Evolutionary conservation across 495 filamentous ascomycete species (phyloP).

Genomic region (Sporormia fimetaria): DNA sequence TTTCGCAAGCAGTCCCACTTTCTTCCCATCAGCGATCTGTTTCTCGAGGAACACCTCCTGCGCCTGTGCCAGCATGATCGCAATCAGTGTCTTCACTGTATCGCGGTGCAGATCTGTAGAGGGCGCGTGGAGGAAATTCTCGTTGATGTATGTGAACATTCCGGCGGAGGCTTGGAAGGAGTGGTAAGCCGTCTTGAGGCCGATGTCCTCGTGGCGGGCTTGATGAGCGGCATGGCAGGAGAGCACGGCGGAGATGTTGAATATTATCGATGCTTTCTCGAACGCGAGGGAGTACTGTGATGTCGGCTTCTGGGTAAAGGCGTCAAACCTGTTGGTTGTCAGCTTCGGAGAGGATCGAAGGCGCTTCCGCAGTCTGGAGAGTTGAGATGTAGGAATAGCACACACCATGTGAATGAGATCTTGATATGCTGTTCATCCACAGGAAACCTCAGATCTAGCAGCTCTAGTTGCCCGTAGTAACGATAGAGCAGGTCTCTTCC

Average conservation of each 20-base stretch:
- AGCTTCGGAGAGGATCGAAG: constrained; percentile 2
- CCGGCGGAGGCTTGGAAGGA: constrained; percentile 96
- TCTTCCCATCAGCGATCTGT: constrained; percentile 85
- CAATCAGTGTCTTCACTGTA: constrained; percentile 88
- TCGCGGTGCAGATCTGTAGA: constrained; percentile 89
- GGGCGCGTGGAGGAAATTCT: constrained; percentile 95
- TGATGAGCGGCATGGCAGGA: constrained; percentile 94
- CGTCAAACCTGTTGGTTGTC: constrained; percentile 65
- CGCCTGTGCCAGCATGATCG: constrained; percentile 84
- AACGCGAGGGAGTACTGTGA: constrained; percentile 93
- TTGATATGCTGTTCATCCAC: constrained; percentile 98
- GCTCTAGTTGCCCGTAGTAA: constrained; percentile 94
- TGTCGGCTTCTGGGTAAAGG: constrained; percentile 93
- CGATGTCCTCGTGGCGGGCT: constrained; percentile 78
- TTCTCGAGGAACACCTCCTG: constrained; percentile 98
- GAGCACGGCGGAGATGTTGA: constrained; percentile 96
- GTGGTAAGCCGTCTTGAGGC: constrained; percentile 92
- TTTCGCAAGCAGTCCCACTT: constrained; percentile 84
- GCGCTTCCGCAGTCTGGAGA: neutral
- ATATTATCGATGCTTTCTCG: constrained; percentile 98
- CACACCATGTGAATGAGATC: constrained; percentile 94
- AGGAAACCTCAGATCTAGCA: constrained; percentile 88
- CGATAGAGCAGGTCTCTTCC: constrained; percentile 89
- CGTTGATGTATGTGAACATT: constrained; percentile 99
- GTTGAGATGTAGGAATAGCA: constrained; percentile 7